A percentile compares a stretch with the other conserved stretches of the same genome.
These are phyloP conservation scores for Saccharum spontaneum DNA, from an alignment of 176 grass and related monocot species.

Conservation along the genomic window DNA sequence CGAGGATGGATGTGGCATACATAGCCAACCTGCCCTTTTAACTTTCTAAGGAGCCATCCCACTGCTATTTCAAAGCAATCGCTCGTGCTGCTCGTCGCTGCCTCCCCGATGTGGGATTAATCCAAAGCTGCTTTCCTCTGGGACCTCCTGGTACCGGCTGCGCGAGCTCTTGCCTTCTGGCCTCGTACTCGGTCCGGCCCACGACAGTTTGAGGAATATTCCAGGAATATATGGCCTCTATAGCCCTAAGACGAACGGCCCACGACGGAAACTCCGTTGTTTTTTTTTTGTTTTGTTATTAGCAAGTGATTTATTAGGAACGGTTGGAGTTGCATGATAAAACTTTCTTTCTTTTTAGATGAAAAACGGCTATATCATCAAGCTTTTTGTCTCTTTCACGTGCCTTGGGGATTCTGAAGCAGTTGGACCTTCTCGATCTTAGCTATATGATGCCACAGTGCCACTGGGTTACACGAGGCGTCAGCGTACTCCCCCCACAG, in stretches of 20 bases:
- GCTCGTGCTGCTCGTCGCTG: too few species aligned
- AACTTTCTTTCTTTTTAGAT: too few species aligned
- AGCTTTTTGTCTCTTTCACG: background rate
- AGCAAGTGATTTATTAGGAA: background rate
- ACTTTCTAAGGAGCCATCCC: accelerated
- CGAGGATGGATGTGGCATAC: constrained; percentile 81
- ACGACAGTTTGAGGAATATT: background rate
- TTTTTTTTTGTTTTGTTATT: background rate
- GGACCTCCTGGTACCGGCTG: too few species aligned
- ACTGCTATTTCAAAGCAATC: background rate
- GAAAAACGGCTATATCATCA: background rate
- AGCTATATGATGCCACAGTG: background rate
- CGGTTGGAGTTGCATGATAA: too few species aligned
- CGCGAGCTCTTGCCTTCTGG: background rate
- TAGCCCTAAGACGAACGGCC: background rate
- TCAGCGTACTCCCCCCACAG: background rate
- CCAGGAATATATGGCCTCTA: background rate
- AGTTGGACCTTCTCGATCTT: background rate
- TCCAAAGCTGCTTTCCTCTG: background rate
- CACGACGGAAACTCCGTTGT: background rate
- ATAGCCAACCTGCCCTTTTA: constrained; percentile 82
- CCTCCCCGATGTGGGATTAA: constrained; percentile 41
- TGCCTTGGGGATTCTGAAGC: background rate
- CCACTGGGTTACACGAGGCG: background rate
- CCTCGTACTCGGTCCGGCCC: background rate